Base-by-base conservation (phyloP, 352 stramenopile genomes). In the Phytophthora melonis region DNA sequence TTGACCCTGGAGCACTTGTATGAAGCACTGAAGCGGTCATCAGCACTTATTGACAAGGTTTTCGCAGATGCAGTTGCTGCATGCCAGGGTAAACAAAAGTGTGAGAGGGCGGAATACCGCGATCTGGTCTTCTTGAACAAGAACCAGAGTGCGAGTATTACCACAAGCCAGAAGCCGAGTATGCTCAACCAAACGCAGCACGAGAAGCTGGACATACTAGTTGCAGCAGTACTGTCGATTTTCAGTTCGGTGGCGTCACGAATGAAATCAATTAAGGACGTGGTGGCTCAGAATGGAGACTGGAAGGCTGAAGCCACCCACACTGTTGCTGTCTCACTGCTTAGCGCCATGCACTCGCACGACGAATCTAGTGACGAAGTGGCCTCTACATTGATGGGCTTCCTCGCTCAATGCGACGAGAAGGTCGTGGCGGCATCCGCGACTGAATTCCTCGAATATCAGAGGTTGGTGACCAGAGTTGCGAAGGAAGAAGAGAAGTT, bases 1-100 rank as follows among this genome's bases (percentile, higher is more conserved):
- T 60, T 92, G 70, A 80, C 79, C 0, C 32, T 92, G 8, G 83
- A 88, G 14, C 72, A 69, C 7, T 63, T 92, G 32, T 89, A 84
- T 36, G 79, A 88, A 54, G 68, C 74, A 32, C 56, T 90, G 10
- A 75, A 75, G 58, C 41, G 50, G 14, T 69, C 70, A 8, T 68
- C 78, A 2, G 21, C 50, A 21, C 19, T 80, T 23, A 25, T 82
- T 25, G 72, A 82, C 58, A 75, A 74, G 18, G 66, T 70, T 16
- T 52, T 82, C 14, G 47, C 60, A 63, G 53, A 72, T 53, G 58
- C 58, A 6, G 39, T 77, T 47, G 30, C 66, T 53, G 39, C 19
- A 14, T 73, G 52, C 30, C 59, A 72, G 30, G 32, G 30, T 19
- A 45, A 66, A 10, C 19, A 54, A 18, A 65, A 75, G 43, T 63